Evolutionary conservation across 1,139 yeast genomes (phyloP), one percentile per base, ranked within the genome.

Genomic region (Sugiyamaella grinbergsii): DNA sequence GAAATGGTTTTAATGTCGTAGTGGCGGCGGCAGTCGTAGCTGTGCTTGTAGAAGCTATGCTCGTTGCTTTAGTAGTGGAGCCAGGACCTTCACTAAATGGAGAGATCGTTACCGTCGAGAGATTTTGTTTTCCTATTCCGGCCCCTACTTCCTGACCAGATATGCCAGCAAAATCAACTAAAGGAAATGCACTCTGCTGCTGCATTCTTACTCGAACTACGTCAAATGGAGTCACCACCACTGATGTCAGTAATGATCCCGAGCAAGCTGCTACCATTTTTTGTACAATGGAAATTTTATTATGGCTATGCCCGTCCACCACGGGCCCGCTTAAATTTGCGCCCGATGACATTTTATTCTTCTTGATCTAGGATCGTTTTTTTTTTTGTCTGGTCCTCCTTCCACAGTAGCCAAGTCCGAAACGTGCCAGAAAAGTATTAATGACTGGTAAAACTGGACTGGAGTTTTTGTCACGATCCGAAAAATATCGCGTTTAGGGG

Each of bases 151-250:
- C n/a, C n/a, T n/a, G n/a, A n/a, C n/a, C n/a, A n/a, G n/a, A n/a
- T n/a, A n/a, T n/a, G n/a, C n/a, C 44, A 29, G 29, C 22, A 7
- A 37, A 11, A 42, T 42, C 49, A n/a, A 53, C 53, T 15, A 57
- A 47, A 5, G 64, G 60, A 42, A 59, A 63, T 7, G 72, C 71
- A 46, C 71, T 88, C 63, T 90, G 96, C 64, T 91, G 97, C 63
- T 93, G 98, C 54, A 91, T 74, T 52, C 98, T 77, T 33, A 93
- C 88, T 54, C 98, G 73, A 0, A 91, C 88, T 42, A 93, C 98
- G 65, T 93, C 98, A 67, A 93, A 85, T 1, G 98, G 98, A 1
- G 97, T 93, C 29, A 91, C 86, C 49, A 68, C 70, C 42, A 89
- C 62, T 0, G 97, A 89, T 1, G 97, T 93, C 33, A 90, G 67